phyloP scores from a whole-genome alignment of 768 basidiomycete genomes.

The Fibroporia radiculosa region DNA sequence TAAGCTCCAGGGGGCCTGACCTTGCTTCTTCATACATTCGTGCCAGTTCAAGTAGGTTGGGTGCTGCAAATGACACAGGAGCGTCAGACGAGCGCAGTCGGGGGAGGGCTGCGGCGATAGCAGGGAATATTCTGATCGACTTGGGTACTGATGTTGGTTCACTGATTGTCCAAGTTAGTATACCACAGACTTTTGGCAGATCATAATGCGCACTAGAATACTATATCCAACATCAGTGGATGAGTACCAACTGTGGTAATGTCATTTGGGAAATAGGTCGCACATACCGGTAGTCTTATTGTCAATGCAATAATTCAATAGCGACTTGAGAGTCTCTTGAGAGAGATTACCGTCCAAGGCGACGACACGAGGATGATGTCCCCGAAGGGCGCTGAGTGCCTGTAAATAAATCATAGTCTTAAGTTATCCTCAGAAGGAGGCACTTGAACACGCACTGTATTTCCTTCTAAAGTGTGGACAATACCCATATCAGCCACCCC shows the following conservation, averaged over 20 bases:
- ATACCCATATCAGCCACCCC: slow-evolving; percentile 93
- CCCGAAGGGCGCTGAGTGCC: slow-evolving; percentile 44
- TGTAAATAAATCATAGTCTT: slow-evolving; percentile 18
- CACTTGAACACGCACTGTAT: slow-evolving; percentile 30
- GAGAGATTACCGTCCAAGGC: slow-evolving; percentile 75
- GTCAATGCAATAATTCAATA: slow-evolving; percentile 46
- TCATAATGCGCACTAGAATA: slow-evolving; percentile 40
- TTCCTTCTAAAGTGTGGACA: slow-evolving; percentile 38
- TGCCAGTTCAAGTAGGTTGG: slow-evolving; percentile 76
- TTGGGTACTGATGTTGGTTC: slow-evolving; percentile 94
- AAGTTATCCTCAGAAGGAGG: neutral
- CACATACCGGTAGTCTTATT: slow-evolving; percentile 47
- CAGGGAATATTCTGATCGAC: slow-evolving; percentile 59
- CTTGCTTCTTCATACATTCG: slow-evolving; percentile 46
- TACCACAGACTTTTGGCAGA: neutral
- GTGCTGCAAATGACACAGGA: slow-evolving; percentile 68
- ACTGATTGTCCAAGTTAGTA: slow-evolving; percentile 27
- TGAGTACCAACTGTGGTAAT: too few species aligned
- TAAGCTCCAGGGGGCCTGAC: slow-evolving; percentile 39
- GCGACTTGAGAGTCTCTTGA: slow-evolving; percentile 37
- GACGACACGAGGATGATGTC: slow-evolving; percentile 48
- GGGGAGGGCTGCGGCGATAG: slow-evolving; percentile 37
- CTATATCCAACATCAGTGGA: too few species aligned
- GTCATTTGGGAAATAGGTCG: neutral
- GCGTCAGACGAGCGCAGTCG: slow-evolving; percentile 22